phyloP scores from a whole-genome alignment of 177 flowering plant species.

The Vitis hybrid region DNA sequence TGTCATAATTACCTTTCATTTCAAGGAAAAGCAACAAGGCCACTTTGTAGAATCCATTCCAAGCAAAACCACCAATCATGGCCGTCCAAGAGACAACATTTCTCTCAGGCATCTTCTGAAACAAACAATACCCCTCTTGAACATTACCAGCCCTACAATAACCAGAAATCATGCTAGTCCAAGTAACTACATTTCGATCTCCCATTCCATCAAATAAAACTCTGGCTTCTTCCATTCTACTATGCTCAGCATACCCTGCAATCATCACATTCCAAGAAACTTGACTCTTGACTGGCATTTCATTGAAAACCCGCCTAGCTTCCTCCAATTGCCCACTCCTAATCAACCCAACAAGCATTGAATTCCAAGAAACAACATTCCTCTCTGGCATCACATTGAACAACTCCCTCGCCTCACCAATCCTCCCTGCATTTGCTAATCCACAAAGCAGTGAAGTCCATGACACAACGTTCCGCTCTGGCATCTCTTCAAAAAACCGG shows the following conservation, averaged over 20 bases:
- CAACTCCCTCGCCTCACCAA: conserved; percentile 37
- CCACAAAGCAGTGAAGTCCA: conserved; percentile 56
- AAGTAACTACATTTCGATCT: conserved; percentile 44
- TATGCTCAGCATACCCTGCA: conserved; percentile 40
- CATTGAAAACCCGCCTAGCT: conserved; percentile 36
- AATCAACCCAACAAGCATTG: conserved; percentile 45
- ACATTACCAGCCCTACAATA: conserved; percentile 52
- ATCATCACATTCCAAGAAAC: conserved; percentile 56
- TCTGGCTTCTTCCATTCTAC: conserved; percentile 48
- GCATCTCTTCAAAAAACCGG: conserved; percentile 44
- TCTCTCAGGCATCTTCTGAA: conserved; percentile 41
- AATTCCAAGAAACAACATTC: conserved; percentile 56
- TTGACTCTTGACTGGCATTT: conserved; percentile 33
- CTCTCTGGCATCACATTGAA: conserved; percentile 49
- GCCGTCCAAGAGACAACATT: conserved; percentile 68
- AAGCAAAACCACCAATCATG: conserved; percentile 55
- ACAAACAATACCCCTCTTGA: conserved; percentile 44
- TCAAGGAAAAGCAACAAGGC: conserved; percentile 45
- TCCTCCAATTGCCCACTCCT: conserved; percentile 51
- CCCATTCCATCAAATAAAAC: conserved; percentile 43
- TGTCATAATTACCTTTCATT: conserved; percentile 19
- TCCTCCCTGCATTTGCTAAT: conserved; percentile 35
- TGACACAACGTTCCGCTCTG: conserved; percentile 43
- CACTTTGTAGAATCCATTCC: conserved; percentile 47
- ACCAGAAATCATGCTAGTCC: conserved; percentile 56